Base-by-base conservation (phyloP, 768 basidiomycete species). In the Phanerochaete sordida region DNA sequence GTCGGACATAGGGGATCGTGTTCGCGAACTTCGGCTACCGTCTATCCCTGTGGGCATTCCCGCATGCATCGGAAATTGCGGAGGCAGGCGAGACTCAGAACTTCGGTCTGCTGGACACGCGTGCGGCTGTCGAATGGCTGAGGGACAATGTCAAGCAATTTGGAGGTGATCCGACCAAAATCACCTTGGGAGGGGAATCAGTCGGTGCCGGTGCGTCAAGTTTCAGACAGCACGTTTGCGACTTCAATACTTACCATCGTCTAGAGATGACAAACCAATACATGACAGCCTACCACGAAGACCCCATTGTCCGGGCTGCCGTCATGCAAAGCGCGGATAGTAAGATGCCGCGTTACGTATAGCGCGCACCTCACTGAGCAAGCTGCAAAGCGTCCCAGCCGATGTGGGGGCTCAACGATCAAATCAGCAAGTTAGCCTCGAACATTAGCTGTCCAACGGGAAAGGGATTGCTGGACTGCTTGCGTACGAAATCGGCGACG, bases 121-220 rank as follows among this genome's bases (percentile, higher is more conserved):
- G 67, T 26, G 66, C 68, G 26, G 73, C 72, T 1, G 66, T 75
- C 8, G 62, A 73, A 27, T 74, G 73, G 75, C 58, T 75, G 28
- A 68, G 67, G 30, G 65, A 68, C 43, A 71, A 76, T 56, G 73
- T 73, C 47, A 55, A 52, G 12, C 58, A 62, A 26, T 76, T 76
- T 57, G 75, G 75, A 21, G 75, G 75, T 1, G 73, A 63, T 30
- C 62, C 62, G 5, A 47, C 23, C 3, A 63, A 63, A 46, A 63
- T 63, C 55, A 67, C 19, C 65, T 63, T 74, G 9, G 64, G 65
- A 61, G 66, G 63, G 46, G 62, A 61, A 51, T 69, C 68, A 21
- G 68, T 69, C 12, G 57, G 64, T 16, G 62, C 64, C n/a, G 63
- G 66, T 67, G 37, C 49, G 62, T 47, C 6, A 16, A 11, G 11